Percentiles rank a stretch among this genome's conserved stretches.
These are phyloP conservation scores for Dillenia suffruticosa DNA, from an alignment of 164 flowering plant genomes.

Conservation along the genomic window DNA sequence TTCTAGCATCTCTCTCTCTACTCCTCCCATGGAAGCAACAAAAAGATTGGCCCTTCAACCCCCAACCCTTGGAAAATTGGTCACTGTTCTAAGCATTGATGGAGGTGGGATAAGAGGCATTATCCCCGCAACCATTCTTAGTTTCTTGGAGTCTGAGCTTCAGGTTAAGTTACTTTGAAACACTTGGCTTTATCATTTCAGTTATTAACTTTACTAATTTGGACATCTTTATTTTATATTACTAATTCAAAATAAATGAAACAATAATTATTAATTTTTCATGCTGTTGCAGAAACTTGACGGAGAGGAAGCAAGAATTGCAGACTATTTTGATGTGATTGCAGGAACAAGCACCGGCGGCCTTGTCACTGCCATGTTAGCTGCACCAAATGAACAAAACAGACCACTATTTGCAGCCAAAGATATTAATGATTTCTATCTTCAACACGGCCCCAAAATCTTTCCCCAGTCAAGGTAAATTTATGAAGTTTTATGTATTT, in stretches of 20 bases:
- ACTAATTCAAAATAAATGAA: too few relatives aligned
- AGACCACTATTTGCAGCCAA: slow-evolving; percentile 42
- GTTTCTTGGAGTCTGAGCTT: slow-evolving; percentile 36
- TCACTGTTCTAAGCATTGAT: slow-evolving; percentile 38
- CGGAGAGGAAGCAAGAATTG: slow-evolving; percentile 24
- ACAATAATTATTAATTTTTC: too few relatives aligned
- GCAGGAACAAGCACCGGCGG: slow-evolving; percentile 31
- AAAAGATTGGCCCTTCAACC: too few relatives aligned
- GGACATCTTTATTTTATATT: too few relatives aligned
- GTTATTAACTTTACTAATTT: too few relatives aligned
- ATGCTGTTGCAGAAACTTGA: slow-evolving; percentile 17
- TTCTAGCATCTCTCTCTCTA: too few relatives aligned
- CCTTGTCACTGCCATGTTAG: slow-evolving; percentile 27
- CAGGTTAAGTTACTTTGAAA: slow-evolving; percentile 17
- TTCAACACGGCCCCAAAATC: slow-evolving; percentile 28
- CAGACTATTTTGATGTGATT: slow-evolving; percentile 26
- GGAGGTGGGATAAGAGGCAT: slow-evolving; percentile 49
- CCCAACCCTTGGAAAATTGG: slow-evolving; percentile 7
- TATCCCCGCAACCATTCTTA: slow-evolving; percentile 31
- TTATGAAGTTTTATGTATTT: neutral
- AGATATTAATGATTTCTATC: slow-evolving; percentile 30
- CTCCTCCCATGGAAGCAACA: too few relatives aligned
- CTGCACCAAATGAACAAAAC: slow-evolving; percentile 27
- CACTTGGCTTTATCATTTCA: too few relatives aligned
- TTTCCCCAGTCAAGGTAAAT: slow-evolving; percentile 26